Conservation (phyloP, 768 basidiomycete species). For the Dentipellis fragilis region DNA sequence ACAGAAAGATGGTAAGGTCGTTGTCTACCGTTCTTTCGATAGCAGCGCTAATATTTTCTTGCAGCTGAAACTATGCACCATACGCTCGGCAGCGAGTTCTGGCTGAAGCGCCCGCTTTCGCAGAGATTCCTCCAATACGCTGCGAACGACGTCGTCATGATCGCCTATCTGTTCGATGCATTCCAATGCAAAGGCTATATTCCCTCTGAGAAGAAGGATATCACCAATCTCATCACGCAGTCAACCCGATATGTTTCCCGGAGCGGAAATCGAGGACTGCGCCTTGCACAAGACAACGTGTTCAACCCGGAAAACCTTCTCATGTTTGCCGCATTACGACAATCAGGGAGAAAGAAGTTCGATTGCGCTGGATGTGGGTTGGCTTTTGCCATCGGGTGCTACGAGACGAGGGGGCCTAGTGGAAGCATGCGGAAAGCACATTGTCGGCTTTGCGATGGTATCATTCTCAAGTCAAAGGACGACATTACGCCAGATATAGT, state of each 20-base stretch:
- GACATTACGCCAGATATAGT: too few relatives aligned
- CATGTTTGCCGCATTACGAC: not conserved
- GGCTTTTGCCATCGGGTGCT: too few relatives aligned
- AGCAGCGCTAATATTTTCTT: not conserved
- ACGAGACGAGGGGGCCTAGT: too few relatives aligned
- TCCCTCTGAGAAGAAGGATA: not conserved
- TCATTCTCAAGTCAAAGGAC: too few relatives aligned
- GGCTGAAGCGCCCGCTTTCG: slow-evolving; percentile 25
- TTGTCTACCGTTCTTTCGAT: not conserved
- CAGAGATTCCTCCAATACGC: slow-evolving; percentile 25
- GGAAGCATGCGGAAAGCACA: too few relatives aligned
- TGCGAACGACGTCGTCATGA: slow-evolving; percentile 27
- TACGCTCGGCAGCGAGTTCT: slow-evolving; percentile 17
- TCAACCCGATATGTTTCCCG: not conserved
- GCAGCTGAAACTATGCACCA: slow-evolving; percentile 25
- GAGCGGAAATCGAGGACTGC: not conserved
- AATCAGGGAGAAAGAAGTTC: not conserved
- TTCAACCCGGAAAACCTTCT: not conserved
- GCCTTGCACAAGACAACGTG: not conserved
- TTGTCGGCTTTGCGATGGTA: too few relatives aligned
- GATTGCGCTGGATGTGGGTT: not conserved
- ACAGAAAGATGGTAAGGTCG: slow-evolving; percentile 20
- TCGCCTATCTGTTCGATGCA: slow-evolving; percentile 19
- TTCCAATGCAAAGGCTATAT: not conserved
- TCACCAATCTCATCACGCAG: not conserved